Base-by-base conservation (phyloP, 805 yeast species). In the Candida nanaspora region DNA sequence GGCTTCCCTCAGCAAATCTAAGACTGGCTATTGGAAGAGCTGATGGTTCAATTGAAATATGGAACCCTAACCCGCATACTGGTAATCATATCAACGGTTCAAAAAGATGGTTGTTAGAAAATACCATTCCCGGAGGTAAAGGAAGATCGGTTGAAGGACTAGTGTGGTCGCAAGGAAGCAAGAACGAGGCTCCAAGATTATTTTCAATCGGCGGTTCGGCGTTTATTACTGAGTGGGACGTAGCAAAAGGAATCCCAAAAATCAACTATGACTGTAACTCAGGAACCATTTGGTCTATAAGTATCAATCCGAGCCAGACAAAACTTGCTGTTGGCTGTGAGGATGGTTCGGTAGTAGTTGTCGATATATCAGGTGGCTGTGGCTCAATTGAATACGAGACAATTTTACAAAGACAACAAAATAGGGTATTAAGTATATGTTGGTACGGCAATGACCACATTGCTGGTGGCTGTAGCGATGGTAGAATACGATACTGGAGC, bases 131-230 rank as follows among this genome's bases (percentile, higher is more conserved):
- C 41, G 97, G 98, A 11, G 87, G 94, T 2, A 71, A 72, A 42
- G 95, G 83, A 22, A 73, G 94, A 45, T 79, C 96, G 7, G 75
- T 93, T 40, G 99, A 93, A 65, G 96, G 95, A 0, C 62, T 93
- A 8, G 81, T 81, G 18, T 93, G 98, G 98, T 59, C 82, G 2
- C 57, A 66, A 16, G 57, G 64, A 8, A 26, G 11, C 5, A 14
- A 25, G 13, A 7, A n/a, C 7, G 38, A 28, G 9, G 55, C 66
- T 4, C 74, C 84, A 20, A 73, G 98, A 48, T 69, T 93, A 37
- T 93, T 91, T 57, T 83, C 96, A 29, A 86, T 88, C 48, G 98
- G 98, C 35, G 98, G 97, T 6, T 86, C 97, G 1, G 84, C 96
- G 4, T 73, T 73, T 36, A 68, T 93, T 37, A 87, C 96, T 3